Conservation (phyloP, 768 basidiomycete genomes). For the Cystofilobasidium macerans region DNA sequence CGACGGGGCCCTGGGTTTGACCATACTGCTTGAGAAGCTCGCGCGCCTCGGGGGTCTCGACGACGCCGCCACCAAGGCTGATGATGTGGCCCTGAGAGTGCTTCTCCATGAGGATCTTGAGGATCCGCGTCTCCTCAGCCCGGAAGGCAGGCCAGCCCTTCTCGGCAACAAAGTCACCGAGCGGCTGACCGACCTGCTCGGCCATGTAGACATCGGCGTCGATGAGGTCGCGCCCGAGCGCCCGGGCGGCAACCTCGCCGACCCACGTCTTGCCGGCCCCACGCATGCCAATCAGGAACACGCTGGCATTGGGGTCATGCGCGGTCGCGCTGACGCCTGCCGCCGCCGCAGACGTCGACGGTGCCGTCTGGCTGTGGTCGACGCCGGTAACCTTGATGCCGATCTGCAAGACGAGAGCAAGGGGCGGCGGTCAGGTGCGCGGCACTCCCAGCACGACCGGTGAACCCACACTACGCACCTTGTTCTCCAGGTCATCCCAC, state of each 20-base stretch:
- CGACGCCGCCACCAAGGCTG: conserved; percentile 87
- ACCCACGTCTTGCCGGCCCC: conserved; percentile 91
- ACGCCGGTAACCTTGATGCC: conserved; percentile 78
- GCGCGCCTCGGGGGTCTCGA: conserved; percentile 69
- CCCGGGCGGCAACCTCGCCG: conserved; percentile 61
- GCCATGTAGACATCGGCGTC: conserved; percentile 80
- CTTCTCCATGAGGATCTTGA: conserved; percentile 55
- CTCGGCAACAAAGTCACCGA: conserved; percentile 66
- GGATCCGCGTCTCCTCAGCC: conserved; percentile 56
- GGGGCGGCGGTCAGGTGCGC: conserved; percentile 22
- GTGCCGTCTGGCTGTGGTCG: conserved; percentile 40
- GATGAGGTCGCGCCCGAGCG: conserved; percentile 61
- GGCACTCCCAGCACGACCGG: no score
- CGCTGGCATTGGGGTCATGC: conserved; percentile 37
- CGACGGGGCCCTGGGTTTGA: conserved; percentile 55
- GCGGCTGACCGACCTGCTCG: conserved; percentile 46
- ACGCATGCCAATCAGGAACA: conserved; percentile 87
- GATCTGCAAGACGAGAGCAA: conserved; percentile 47
- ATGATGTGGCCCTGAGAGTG: conserved; percentile 58
- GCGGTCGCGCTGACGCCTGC: not conserved
- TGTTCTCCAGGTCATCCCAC: conserved; percentile 97
- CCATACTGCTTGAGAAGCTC: conserved; percentile 59
- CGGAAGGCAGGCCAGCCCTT: conserved; percentile 88
- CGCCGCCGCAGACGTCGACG: conserved; percentile 18
- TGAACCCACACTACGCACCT: conserved; percentile 45